Percentiles rank a stretch among this genome's conserved stretches.
Conservation (phyloP, 441 rosid genomes). For the Populus trichocarpa region DNA sequence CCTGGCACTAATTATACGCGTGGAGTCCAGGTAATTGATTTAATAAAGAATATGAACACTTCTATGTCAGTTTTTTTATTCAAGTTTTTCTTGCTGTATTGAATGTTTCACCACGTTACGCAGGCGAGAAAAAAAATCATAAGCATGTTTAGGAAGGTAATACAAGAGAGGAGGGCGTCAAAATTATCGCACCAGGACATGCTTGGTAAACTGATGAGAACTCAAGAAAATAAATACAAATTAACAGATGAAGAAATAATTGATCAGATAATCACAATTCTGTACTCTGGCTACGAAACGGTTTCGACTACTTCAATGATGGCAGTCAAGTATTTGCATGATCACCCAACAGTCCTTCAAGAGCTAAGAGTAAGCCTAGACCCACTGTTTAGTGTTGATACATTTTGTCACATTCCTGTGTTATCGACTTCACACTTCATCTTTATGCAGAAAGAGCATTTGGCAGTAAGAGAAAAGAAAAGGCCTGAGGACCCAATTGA, state of each 20-base stretch:
- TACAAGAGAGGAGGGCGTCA: slow-evolving; percentile 53
- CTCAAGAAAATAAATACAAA: slow-evolving; percentile 42
- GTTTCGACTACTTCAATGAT: slow-evolving; percentile 94
- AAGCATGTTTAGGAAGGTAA: slow-evolving; percentile 47
- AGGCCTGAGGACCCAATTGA: slow-evolving; percentile 58
- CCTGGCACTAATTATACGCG: slow-evolving; percentile 71
- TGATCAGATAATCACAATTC: slow-evolving; percentile 78
- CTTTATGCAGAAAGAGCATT: slow-evolving; percentile 62
- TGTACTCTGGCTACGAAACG: slow-evolving; percentile 91
- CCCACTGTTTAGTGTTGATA: no score
- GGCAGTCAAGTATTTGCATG: slow-evolving; percentile 85
- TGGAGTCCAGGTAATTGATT: slow-evolving; percentile 56
- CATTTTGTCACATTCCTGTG: neutral
- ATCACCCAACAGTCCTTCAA: slow-evolving; percentile 68
- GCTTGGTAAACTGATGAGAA: slow-evolving; percentile 69
- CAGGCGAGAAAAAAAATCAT: slow-evolving; percentile 78
- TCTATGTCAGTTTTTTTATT: no score
- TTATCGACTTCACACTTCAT: neutral
- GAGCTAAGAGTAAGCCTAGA: slow-evolving; percentile 61
- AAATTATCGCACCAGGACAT: slow-evolving; percentile 52
- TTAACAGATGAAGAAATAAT: slow-evolving; percentile 68
- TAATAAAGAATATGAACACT: neutral
- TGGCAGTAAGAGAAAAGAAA: slow-evolving; percentile 57
- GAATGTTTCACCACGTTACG: neutral
- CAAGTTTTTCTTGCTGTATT: neutral